phyloP scores from a whole-genome alignment of 768 basidiomycete species.

The Naematelia aurantialba region DNA sequence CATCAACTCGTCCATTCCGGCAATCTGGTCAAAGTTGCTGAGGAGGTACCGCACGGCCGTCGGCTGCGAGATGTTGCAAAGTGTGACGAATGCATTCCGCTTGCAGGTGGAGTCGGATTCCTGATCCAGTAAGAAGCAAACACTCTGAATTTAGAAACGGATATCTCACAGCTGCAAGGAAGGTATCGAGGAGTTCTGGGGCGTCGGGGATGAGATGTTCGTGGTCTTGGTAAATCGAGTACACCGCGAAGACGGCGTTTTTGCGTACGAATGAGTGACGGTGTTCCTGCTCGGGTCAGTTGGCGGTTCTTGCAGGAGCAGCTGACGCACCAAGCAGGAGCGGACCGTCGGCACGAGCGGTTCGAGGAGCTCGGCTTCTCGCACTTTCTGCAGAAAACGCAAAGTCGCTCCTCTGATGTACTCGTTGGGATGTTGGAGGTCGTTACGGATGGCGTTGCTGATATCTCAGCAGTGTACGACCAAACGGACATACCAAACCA shows the following conservation, averaged over 20 bases:
- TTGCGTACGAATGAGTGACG: slow-evolving; percentile 97
- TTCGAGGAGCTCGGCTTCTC: slow-evolving; percentile 89
- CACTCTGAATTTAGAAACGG: not conserved
- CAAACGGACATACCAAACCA: slow-evolving; percentile 74
- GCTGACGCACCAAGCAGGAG: slow-evolving; percentile 65
- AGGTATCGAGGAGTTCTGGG: slow-evolving; percentile 90
- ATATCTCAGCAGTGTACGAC: slow-evolving; percentile 7
- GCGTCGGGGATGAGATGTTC: slow-evolving; percentile 95
- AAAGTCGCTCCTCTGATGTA: slow-evolving; percentile 98
- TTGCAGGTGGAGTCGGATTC: slow-evolving; percentile 96
- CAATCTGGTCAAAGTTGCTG: slow-evolving; percentile 76
- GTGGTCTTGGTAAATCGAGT: slow-evolving; percentile 88
- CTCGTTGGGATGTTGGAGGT: slow-evolving; percentile 99
- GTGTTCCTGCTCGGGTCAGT: slow-evolving; percentile 62
- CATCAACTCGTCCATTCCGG: slow-evolving; percentile 78
- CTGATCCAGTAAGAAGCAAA: slow-evolving; percentile 19
- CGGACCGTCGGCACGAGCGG: slow-evolving; percentile 92
- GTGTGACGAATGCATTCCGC: slow-evolving; percentile 93
- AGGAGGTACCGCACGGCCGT: slow-evolving; percentile 90
- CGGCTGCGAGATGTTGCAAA: slow-evolving; percentile 70
- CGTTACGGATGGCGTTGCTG: slow-evolving; percentile 95
- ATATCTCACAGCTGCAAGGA: slow-evolving; percentile 70
- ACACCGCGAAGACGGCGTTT: slow-evolving; percentile 95
- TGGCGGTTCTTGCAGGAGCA: not conserved
- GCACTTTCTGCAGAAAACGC: slow-evolving; percentile 93